phyloP scores from a whole-genome alignment of 148 eudicot species.

The Chenopodium suecicum region DNA sequence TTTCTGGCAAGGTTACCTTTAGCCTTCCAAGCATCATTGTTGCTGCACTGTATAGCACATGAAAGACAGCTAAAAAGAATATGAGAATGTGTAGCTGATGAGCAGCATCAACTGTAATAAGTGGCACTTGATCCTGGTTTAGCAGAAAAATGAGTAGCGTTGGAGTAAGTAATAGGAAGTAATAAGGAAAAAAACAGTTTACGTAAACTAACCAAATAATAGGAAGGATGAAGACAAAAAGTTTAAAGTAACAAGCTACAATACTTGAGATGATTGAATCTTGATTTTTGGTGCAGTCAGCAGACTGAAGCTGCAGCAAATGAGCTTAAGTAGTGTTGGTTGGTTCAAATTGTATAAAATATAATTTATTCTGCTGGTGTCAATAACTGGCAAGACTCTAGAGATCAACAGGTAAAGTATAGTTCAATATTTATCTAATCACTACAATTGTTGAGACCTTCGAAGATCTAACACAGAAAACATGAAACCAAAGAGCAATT shows the following conservation, averaged over 20 bases:
- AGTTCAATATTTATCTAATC: background rate
- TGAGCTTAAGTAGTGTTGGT: background rate
- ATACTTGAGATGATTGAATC: background rate
- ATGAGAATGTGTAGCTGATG: conserved; percentile 93
- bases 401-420: background rate
- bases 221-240: background rate
- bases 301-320: background rate
- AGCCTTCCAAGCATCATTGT: conserved; percentile 85
- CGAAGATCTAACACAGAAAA: background rate
- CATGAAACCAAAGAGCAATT: background rate
- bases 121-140: conserved; percentile 38
- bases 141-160: background rate
- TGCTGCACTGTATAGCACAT: conserved; percentile 75
- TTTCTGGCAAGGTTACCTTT: conserved; percentile 46
- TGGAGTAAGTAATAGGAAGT: too few relatives aligned
- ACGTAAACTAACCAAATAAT: background rate
- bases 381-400: background rate
- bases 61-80: conserved; percentile 83
- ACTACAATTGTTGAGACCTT: background rate
- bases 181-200: background rate
- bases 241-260: background rate
- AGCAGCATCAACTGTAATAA: conserved; percentile 64
- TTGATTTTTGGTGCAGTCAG: background rate
- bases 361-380: background rate
- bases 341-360: background rate